phyloP scores from a whole-genome alignment of 1,284 basidiomycete genomes.

The Cutaneotrichosporon mucoides region DNA sequence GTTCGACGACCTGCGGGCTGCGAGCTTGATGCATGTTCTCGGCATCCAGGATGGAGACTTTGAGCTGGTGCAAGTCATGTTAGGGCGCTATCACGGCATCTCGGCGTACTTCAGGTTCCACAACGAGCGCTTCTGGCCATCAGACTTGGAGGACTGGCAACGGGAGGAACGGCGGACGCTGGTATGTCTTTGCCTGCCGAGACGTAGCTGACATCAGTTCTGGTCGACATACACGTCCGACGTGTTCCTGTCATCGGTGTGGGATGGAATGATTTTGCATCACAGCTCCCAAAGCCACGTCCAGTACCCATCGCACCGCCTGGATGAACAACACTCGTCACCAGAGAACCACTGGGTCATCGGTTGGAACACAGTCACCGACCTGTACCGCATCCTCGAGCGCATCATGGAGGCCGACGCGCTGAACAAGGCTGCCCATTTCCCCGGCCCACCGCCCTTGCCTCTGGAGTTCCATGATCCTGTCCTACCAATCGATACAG shows the following conservation, averaged over 20 bases:
- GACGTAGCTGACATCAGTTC: slow-evolving; percentile 10
- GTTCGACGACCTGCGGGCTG: slow-evolving; percentile 18
- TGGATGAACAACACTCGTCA: slow-evolving; percentile 2
- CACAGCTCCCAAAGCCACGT: slow-evolving; percentile 12
- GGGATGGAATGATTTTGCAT: slow-evolving; percentile 14
- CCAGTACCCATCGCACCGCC: slow-evolving; percentile 12
- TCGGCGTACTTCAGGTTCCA: slow-evolving; percentile 8
- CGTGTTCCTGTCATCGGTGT: slow-evolving; percentile 12
- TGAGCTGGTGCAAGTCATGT: slow-evolving; percentile 7
- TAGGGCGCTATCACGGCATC: slow-evolving; percentile 15
- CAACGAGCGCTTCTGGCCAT: slow-evolving; percentile 16
- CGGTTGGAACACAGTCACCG: slow-evolving; percentile 19
- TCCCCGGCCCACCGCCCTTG: background rate
- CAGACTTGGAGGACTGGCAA: slow-evolving; percentile 6
- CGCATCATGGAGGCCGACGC: slow-evolving; percentile 8
- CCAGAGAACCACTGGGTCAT: slow-evolving; percentile 6
- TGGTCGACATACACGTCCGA: slow-evolving; percentile 20
- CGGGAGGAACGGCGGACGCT: slow-evolving; percentile 16
- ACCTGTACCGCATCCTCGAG: slow-evolving; percentile 19
- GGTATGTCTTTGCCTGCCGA: background rate
- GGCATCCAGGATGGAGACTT: slow-evolving; percentile 16
- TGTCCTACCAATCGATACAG: background rate
- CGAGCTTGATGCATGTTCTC: slow-evolving; percentile 11
- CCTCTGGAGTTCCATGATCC: background rate
- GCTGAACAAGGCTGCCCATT: background rate